These are phyloP conservation scores for Mycena galopus DNA, from an alignment of 768 basidiomycete species.

Conservation along the genomic window DNA sequence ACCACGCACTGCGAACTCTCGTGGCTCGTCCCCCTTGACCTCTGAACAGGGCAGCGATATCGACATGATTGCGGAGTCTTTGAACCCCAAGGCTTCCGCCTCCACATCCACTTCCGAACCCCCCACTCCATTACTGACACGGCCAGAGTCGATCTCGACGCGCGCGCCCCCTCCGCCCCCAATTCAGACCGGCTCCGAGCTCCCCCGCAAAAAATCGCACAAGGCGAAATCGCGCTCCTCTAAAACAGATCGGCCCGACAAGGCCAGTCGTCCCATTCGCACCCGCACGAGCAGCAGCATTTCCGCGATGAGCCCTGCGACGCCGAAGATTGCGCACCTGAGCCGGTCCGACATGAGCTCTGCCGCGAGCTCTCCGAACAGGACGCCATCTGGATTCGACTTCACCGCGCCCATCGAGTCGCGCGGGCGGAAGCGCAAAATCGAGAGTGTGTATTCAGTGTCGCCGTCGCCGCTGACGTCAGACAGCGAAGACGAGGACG, in stretches of 20 bases:
- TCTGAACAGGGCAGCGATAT: slow-evolving; percentile 34
- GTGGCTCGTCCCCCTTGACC: slow-evolving; percentile 33
- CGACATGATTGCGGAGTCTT: slow-evolving; percentile 30
- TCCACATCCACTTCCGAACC: slow-evolving; percentile 16
- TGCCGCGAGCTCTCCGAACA: slow-evolving; percentile 22
- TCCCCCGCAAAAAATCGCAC: slow-evolving; percentile 25
- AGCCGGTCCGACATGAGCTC: slow-evolving; percentile 15
- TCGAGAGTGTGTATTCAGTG: slow-evolving; percentile 33
- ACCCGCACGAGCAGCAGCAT: slow-evolving; percentile 33
- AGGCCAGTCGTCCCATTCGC: slow-evolving; percentile 24
- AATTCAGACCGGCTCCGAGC: slow-evolving; percentile 26
- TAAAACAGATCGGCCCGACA: slow-evolving; percentile 19
- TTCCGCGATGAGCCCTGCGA: slow-evolving; percentile 27
- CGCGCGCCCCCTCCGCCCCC: slow-evolving; percentile 4
- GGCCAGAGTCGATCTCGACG: background rate
- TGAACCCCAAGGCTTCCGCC: slow-evolving; percentile 17
- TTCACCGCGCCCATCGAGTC: slow-evolving; percentile 37
- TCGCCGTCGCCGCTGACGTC: slow-evolving; percentile 34
- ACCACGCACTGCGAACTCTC: slow-evolving; percentile 17
- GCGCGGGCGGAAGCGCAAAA: slow-evolving; percentile 37
- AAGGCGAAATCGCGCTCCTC: slow-evolving; percentile 22
- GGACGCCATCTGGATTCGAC: slow-evolving; percentile 27
- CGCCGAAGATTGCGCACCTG: slow-evolving; percentile 23
- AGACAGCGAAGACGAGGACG: slow-evolving; percentile 30
- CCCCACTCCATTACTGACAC: slow-evolving; percentile 19